Conservation (phyloP, 2,329 filamentous ascomycete genomes). For the Drechslera avenae region DNA sequence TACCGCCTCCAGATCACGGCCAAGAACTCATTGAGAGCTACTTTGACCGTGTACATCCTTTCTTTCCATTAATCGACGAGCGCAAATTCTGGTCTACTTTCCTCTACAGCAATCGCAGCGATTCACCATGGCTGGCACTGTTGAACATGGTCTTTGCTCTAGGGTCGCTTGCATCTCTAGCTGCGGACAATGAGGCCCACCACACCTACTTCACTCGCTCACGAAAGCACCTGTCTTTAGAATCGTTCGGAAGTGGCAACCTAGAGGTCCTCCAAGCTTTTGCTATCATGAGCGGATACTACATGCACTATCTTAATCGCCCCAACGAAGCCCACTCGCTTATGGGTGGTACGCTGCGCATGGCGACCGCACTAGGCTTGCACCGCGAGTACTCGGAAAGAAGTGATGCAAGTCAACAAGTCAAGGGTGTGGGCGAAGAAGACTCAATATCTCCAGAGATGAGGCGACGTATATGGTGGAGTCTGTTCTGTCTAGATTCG, state of each 20-base stretch:
- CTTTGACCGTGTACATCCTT: constrained; percentile 73
- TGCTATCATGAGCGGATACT: constrained; percentile 74
- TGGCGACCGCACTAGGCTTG: constrained; percentile 75
- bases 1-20: constrained; percentile 66
- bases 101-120: constrained; percentile 65
- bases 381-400: constrained; percentile 65
- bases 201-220: constrained; percentile 72
- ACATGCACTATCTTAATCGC: constrained; percentile 77
- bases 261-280: constrained; percentile 76
- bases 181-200: constrained; percentile 67
- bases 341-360: constrained; percentile 71
- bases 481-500: constrained; percentile 51
- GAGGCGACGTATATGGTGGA: constrained; percentile 53
- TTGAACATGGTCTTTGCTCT: constrained; percentile 79
- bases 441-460: constrained; percentile 47
- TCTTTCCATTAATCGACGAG: constrained; percentile 76
- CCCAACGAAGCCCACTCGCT: constrained; percentile 78
- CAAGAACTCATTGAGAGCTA: constrained; percentile 75
- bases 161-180: constrained; percentile 72
- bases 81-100: constrained; percentile 70
- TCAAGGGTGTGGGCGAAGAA: constrained; percentile 34
- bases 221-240: constrained; percentile 69
- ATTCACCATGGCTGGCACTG: constrained; percentile 72
- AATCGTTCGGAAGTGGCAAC: constrained; percentile 71
- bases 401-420: constrained; percentile 22